These are phyloP conservation scores for Fusarium domesticum DNA, from an alignment of 2,329 filamentous ascomycete species.

Conservation along the genomic window DNA sequence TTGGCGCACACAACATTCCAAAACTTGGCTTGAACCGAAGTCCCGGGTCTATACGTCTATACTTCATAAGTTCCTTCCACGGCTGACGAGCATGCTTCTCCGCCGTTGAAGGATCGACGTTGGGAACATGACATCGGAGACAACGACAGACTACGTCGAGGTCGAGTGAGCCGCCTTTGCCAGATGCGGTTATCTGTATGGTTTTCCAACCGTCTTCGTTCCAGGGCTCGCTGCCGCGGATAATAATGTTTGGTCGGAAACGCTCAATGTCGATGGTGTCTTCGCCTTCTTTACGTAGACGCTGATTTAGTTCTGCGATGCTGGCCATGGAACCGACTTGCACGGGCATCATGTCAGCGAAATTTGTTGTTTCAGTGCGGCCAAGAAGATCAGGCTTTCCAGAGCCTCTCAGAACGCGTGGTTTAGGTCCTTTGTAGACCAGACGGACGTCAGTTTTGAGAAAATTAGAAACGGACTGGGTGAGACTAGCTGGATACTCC, in stretches of 20 bases:
- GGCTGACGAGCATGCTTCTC: constrained; percentile 57
- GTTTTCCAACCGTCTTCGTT: constrained; percentile 63
- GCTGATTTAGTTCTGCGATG: constrained; percentile 55
- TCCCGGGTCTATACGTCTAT: constrained; percentile 57
- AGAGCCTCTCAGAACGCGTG: constrained; percentile 53
- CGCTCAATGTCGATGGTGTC: constrained; percentile 56
- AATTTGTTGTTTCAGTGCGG: constrained; percentile 51
- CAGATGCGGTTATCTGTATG: constrained; percentile 41
- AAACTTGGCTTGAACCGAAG: constrained; percentile 64
- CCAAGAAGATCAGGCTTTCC: constrained; percentile 53
- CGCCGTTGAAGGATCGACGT: constrained; percentile 62
- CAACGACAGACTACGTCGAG: constrained; percentile 59
- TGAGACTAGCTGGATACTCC: constrained; percentile 50
- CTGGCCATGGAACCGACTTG: constrained; percentile 55
- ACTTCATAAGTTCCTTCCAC: constrained; percentile 61
- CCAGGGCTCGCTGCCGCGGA: constrained; percentile 56
- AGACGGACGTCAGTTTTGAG: constrained; percentile 54
- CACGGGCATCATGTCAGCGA: constrained; percentile 58
- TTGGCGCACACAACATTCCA: constrained; percentile 62
- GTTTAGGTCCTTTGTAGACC: constrained; percentile 60
- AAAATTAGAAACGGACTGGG: constrained; percentile 52
- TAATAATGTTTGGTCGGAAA: constrained; percentile 62
- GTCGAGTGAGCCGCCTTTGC: constrained; percentile 31
- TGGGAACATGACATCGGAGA: constrained; percentile 60
- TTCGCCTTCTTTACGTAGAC: constrained; percentile 42